Evolutionary conservation across 164 flowering plant genomes (phyloP).

Genomic region (Vitis rupestris): DNA sequence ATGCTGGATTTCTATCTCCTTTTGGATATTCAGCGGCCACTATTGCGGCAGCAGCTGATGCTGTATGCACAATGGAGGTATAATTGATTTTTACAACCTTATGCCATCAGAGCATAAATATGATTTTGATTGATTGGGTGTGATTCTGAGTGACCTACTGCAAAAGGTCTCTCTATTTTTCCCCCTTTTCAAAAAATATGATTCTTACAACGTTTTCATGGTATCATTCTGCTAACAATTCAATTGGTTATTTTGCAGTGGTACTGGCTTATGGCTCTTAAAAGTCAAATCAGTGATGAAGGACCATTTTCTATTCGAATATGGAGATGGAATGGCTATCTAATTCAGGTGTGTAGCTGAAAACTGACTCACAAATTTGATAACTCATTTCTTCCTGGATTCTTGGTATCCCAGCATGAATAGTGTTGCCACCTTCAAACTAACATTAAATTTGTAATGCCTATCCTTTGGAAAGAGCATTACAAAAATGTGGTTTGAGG

Average conservation of each 20-base stretch:
- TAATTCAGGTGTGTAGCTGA: conserved; percentile 59
- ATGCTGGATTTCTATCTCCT: conserved; percentile 76
- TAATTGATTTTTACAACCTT: background rate
- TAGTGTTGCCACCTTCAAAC: too few relatives aligned
- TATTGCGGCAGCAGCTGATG: conserved; percentile 62
- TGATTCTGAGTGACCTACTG: too few relatives aligned
- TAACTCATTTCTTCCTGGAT: background rate
- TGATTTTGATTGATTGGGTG: conserved; percentile 3
- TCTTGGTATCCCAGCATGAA: background rate
- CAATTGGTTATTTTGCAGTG: conserved; percentile 51
- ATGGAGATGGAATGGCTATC: conserved; percentile 85
- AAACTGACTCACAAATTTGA: conserved; percentile 1
- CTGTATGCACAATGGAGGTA: conserved; percentile 82
- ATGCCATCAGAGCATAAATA: background rate
- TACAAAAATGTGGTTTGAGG: too few relatives aligned
- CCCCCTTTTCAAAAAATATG: too few relatives aligned
- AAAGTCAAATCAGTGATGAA: conserved; percentile 35
- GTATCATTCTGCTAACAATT: background rate
- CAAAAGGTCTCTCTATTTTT: too few relatives aligned
- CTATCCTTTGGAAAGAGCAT: too few relatives aligned
- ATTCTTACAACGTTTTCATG: too few relatives aligned
- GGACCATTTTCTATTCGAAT: conserved; percentile 40
- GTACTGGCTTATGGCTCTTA: conserved; percentile 71
- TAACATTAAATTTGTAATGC: too few relatives aligned
- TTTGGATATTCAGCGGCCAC: conserved; percentile 77